Percentiles rank a stretch among this genome's conserved stretches.
Evolutionary conservation across 2,329 filamentous ascomycete genomes (phyloP).

Genomic region (Microdochium trichocladiopsis): DNA sequence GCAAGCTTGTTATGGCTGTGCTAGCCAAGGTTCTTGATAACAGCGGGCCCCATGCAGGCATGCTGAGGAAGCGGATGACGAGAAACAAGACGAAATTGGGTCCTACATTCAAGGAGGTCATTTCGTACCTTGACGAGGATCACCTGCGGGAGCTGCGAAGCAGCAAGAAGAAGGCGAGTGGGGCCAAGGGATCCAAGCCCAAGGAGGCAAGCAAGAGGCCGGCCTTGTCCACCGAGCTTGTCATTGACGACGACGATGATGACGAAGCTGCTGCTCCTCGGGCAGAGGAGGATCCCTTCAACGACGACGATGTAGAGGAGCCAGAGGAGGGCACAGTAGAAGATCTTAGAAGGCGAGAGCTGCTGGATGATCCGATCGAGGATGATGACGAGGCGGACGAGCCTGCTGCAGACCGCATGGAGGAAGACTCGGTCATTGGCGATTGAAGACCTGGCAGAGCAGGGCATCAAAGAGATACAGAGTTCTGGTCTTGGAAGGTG

Average conservation of each 20-base stretch:
- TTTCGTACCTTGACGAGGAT: slow-evolving; percentile 70
- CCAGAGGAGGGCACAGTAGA: slow-evolving; percentile 53
- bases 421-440: slow-evolving; percentile 10
- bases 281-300: slow-evolving; percentile 31
- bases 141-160: slow-evolving; percentile 42
- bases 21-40: slow-evolving; percentile 68
- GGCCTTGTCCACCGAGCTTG: slow-evolving; percentile 35
- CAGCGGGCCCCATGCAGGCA: slow-evolving; percentile 49
- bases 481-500: neutral
- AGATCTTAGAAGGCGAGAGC: slow-evolving; percentile 46
- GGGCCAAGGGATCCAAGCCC: slow-evolving; percentile 33
- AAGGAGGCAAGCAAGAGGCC: slow-evolving; percentile 30
- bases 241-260: slow-evolving; percentile 33
- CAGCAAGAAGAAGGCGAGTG: slow-evolving; percentile 31
- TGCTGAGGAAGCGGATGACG: slow-evolving; percentile 63
- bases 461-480: neutral
- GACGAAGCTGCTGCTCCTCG: slow-evolving; percentile 20
- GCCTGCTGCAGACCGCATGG: slow-evolving; percentile 19
- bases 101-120: slow-evolving; percentile 76
- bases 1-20: slow-evolving; percentile 77
- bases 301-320: slow-evolving; percentile 29
- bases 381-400: slow-evolving; percentile 34
- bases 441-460: neutral
- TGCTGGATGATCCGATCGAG: slow-evolving; percentile 40
- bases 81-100: slow-evolving; percentile 78